A percentile compares a stretch with the other conserved stretches of the same genome.
phyloP scores from a whole-genome alignment of 805 yeast species.

The Myxozyma neotropica region DNA sequence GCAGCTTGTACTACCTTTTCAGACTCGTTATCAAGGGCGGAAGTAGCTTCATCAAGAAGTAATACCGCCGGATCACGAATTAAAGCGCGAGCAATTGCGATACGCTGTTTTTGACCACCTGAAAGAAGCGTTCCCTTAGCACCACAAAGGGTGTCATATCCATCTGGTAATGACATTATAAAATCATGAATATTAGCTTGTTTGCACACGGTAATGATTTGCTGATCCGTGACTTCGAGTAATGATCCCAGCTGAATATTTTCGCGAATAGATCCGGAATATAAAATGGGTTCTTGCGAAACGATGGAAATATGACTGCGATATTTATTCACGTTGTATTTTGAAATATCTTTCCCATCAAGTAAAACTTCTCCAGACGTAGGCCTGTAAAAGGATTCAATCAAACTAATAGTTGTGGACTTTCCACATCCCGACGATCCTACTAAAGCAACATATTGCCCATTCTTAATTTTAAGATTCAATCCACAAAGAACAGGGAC shows the following conservation, averaged over 20 bases:
- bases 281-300: constrained; percentile 60
- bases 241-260: constrained; percentile 54
- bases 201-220: constrained; percentile 48
- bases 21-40: constrained; percentile 59
- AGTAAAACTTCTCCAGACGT: constrained; percentile 54
- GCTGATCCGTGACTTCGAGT: constrained; percentile 42
- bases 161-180: constrained; percentile 54
- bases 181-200: constrained; percentile 58
- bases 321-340: constrained; percentile 58
- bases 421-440: constrained; percentile 73
- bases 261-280: constrained; percentile 78
- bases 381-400: constrained; percentile 62
- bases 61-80: constrained; percentile 58
- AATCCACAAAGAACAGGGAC: constrained; percentile 38
- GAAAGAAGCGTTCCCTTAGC: constrained; percentile 54
- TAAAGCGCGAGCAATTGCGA: constrained; percentile 65
- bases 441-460: constrained; percentile 83
- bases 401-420: constrained; percentile 51
- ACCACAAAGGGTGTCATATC: constrained; percentile 55
- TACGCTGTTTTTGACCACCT: constrained; percentile 67
- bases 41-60: constrained; percentile 60
- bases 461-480: constrained; percentile 57
- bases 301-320: constrained; percentile 60
- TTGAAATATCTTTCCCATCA: constrained; percentile 80
- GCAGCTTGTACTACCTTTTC: constrained; percentile 69